Evolutionary conservation across 306 rosid species (phyloP).

Genomic region (Abrus pulchellus): DNA sequence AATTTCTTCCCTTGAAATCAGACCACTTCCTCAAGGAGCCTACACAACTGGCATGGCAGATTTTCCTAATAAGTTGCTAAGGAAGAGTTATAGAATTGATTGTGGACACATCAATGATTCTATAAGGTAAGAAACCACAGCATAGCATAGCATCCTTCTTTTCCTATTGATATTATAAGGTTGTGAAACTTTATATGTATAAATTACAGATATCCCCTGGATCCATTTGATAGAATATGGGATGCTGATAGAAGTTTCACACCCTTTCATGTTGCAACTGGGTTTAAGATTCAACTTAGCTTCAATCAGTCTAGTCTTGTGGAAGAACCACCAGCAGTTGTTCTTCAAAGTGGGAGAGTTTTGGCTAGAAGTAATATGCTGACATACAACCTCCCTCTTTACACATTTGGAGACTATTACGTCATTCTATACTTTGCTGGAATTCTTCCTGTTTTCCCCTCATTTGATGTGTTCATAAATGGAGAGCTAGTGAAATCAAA

Average conservation of each 20-base stretch:
- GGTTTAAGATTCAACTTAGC: constrained; percentile 61
- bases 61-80: constrained; percentile 64
- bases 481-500: constrained; percentile 70
- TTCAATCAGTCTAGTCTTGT: constrained; percentile 56
- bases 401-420: constrained; percentile 72
- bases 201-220: constrained; percentile 79
- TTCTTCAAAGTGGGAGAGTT: constrained; percentile 84
- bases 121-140: constrained; percentile 59
- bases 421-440: constrained; percentile 89
- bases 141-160: neutral
- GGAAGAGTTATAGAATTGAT: constrained; percentile 76
- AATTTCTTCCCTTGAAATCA: constrained; percentile 78
- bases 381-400: constrained; percentile 74
- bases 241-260: constrained; percentile 69
- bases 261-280: constrained; percentile 75
- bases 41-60: constrained; percentile 70
- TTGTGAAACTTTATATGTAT: constrained; percentile 1
- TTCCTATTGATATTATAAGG: neutral
- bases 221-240: constrained; percentile 88
- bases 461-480: constrained; percentile 78
- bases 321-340: constrained; percentile 68
- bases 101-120: constrained; percentile 78
- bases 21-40: constrained; percentile 84
- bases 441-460: constrained; percentile 79
- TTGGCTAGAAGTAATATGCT: constrained; percentile 66